Conservation (phyloP, 805 yeast genomes). For the Sungouiella blattae region DNA sequence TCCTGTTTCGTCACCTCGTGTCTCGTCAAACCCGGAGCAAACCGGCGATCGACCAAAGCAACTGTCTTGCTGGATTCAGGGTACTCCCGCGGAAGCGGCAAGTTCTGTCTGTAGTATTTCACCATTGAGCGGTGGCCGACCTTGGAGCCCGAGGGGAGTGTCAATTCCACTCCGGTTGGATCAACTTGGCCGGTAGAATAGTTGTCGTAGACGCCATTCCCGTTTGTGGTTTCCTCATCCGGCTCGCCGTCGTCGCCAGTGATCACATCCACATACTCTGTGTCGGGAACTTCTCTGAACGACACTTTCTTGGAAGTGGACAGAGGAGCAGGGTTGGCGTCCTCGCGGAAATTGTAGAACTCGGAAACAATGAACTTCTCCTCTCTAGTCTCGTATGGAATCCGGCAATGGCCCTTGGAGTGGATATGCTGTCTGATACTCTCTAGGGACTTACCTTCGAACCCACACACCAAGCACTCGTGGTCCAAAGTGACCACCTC, state of each 20-base stretch:
- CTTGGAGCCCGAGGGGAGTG: slow-evolving; percentile 72
- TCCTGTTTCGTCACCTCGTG: slow-evolving; percentile 31
- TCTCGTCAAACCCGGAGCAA: slow-evolving; percentile 34
- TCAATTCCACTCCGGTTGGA: slow-evolving; percentile 59
- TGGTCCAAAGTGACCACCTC: slow-evolving; percentile 36
- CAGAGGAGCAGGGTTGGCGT: slow-evolving; percentile 7
- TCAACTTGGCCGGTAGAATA: slow-evolving; percentile 42
- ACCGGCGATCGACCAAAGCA: slow-evolving; percentile 65
- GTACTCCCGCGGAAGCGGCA: slow-evolving; percentile 26
- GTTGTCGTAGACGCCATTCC: slow-evolving; percentile 18
- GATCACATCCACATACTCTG: slow-evolving; percentile 8
- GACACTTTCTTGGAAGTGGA: slow-evolving; percentile 24
- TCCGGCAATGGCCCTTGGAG: slow-evolving; percentile 42
- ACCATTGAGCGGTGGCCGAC: slow-evolving; percentile 79
- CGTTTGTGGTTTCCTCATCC: background rate
- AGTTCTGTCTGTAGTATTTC: slow-evolving; percentile 67
- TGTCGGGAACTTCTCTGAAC: slow-evolving; percentile 20
- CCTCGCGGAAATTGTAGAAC: slow-evolving; percentile 35
- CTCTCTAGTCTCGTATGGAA: slow-evolving; percentile 44
- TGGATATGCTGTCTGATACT: slow-evolving; percentile 42
- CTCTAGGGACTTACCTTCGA: slow-evolving; percentile 37
- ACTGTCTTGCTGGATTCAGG: slow-evolving; percentile 72
- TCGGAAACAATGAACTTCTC: slow-evolving; percentile 33
- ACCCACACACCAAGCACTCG: slow-evolving; percentile 45
- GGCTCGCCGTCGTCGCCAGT: slow-evolving; percentile 9